Conservation (phyloP, 306 rosid genomes). For the Mimosa pudica region DNA sequence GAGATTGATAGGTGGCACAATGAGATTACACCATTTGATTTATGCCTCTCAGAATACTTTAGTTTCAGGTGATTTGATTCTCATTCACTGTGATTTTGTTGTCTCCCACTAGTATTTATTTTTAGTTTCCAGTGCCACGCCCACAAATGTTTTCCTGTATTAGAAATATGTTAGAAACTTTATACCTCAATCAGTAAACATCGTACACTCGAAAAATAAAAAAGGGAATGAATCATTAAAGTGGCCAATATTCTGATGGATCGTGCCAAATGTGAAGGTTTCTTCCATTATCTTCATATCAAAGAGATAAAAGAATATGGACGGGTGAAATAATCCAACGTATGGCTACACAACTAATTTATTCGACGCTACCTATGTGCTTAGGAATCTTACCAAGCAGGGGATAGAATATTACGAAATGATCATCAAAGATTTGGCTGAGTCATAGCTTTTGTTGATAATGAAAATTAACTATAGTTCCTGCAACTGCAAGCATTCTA, state of each 20-base stretch:
- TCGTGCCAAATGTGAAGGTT: conserved; percentile 18
- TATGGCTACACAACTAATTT: conserved; percentile 5
- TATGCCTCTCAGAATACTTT: neutral
- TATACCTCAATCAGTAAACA: conserved; percentile 25
- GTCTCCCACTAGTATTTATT: conserved; percentile 43
- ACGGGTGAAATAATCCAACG: conserved; percentile 36
- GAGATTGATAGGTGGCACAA: conserved; percentile 2
- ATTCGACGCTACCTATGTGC: neutral
- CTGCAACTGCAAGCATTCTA: neutral
- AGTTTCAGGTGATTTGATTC: conserved; percentile 25
- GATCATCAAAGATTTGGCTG: neutral
- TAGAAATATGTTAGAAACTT: neutral
- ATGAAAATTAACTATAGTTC: neutral
- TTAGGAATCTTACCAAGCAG: neutral
- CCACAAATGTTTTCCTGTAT: conserved; percentile 12
- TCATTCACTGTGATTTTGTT: conserved; percentile 31
- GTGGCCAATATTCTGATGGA: conserved; percentile 1
- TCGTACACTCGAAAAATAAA: conserved; percentile 16
- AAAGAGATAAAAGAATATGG: conserved; percentile 18
- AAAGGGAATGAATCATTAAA: neutral
- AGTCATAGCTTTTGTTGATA: neutral
- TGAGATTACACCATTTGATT: neutral
- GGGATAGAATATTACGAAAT: neutral
- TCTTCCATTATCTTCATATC: conserved; percentile 27
- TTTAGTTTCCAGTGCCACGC: neutral